A percentile compares a stretch with the other conserved stretches of the same genome.
phyloP scores from a whole-genome alignment of 2,329 filamentous ascomycete species.

The Gyromitra esculenta region DNA sequence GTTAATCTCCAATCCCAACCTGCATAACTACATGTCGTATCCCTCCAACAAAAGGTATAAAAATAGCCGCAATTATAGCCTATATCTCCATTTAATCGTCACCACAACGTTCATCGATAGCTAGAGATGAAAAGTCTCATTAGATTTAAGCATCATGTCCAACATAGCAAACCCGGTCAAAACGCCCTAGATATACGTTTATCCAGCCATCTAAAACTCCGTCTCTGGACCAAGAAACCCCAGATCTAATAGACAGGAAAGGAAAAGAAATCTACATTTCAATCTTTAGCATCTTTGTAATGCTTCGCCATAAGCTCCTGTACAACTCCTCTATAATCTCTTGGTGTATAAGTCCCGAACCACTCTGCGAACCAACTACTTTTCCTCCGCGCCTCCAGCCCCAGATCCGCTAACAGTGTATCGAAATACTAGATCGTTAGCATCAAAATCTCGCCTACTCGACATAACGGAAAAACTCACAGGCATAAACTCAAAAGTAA shows the following conservation, averaged over 20 bases:
- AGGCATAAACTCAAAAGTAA: slow-evolving; percentile 48
- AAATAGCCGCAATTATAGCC: too few species aligned
- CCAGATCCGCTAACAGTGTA: slow-evolving; percentile 72
- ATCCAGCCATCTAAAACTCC: background rate
- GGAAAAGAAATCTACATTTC: background rate
- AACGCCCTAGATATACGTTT: background rate
- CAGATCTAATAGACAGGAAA: background rate
- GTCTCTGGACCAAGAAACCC: background rate
- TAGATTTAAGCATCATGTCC: background rate
- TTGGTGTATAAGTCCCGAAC: slow-evolving; percentile 68
- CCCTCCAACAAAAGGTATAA: too few species aligned
- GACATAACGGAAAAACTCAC: background rate
- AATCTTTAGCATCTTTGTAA: slow-evolving; percentile 20
- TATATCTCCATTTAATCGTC: too few species aligned
- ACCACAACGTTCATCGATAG: background rate
- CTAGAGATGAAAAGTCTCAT: background rate
- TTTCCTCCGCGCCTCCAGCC: slow-evolving; percentile 69
- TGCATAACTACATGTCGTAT: too few species aligned
- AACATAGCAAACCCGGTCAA: background rate
- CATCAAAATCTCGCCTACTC: background rate
- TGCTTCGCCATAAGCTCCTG: slow-evolving; percentile 65
- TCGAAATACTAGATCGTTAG: slow-evolving; percentile 64
- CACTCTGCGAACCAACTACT: slow-evolving; percentile 65
- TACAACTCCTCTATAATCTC: slow-evolving; percentile 68
- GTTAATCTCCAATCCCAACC: too few species aligned